Evolutionary conservation across 306 rosid genomes (phyloP).

Genomic region (Neltuma alba): DNA sequence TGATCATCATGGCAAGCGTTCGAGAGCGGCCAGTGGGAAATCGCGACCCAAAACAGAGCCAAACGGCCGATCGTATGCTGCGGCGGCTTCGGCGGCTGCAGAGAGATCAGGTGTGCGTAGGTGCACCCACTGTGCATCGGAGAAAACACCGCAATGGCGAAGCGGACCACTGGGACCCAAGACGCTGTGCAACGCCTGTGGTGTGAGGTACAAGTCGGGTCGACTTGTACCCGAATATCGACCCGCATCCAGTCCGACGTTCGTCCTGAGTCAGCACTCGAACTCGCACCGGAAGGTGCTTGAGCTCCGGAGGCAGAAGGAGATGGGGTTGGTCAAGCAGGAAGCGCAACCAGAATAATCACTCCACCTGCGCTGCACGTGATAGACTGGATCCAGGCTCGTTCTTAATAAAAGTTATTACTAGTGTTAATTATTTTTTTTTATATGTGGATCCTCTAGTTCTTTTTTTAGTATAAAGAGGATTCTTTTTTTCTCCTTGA

Average conservation of each 20-base stretch:
- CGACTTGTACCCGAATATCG: constrained; percentile 71
- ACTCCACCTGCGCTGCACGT: too few species aligned
- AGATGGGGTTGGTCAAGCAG: constrained; percentile 21
- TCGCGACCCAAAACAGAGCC: constrained; percentile 18
- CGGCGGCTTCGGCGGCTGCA: background rate
- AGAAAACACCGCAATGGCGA: constrained; percentile 77
- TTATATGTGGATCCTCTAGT: too few species aligned
- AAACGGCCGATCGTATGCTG: constrained; percentile 30
- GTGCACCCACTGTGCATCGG: constrained; percentile 76
- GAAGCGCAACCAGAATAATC: constrained; percentile 30
- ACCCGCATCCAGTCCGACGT: constrained; percentile 79
- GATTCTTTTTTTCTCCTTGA: too few species aligned
- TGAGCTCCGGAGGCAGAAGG: constrained; percentile 79
- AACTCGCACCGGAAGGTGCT: constrained; percentile 82
- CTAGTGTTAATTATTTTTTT: too few species aligned
- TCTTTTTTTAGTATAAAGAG: too few species aligned
- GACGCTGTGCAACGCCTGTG: constrained; percentile 72
- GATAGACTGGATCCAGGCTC: too few species aligned
- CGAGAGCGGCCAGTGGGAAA: constrained; percentile 29
- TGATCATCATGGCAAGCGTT: background rate
- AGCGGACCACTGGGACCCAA: constrained; percentile 70
- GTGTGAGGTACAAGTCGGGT: constrained; percentile 69
- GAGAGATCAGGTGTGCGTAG: constrained; percentile 35
- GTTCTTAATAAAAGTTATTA: too few species aligned
- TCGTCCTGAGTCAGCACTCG: constrained; percentile 66